phyloP scores from a whole-genome alignment of 495 filamentous ascomycete species.

The Saxophila tyrrhenica region DNA sequence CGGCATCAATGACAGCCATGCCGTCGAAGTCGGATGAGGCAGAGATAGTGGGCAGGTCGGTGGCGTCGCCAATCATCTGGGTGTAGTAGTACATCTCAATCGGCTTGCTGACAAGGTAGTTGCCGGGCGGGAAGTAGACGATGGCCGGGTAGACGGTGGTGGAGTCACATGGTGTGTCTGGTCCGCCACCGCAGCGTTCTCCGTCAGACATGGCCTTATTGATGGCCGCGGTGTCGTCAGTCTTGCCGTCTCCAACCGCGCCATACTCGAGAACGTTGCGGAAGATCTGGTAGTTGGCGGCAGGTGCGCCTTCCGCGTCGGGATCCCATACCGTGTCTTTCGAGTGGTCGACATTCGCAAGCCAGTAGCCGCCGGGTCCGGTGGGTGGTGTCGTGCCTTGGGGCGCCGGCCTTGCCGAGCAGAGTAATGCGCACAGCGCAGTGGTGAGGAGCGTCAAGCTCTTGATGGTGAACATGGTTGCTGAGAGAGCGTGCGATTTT shows the following conservation, averaged over 20 bases:
- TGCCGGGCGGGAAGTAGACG: conserved; percentile 51
- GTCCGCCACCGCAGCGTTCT: conserved; percentile 34
- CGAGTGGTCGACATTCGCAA: conserved; percentile 53
- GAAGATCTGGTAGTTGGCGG: conserved; percentile 28
- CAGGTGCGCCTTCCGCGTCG: conserved; percentile 16
- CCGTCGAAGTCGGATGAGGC: conserved; percentile 60
- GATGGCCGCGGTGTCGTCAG: conserved; percentile 45
- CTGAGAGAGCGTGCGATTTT: conserved; percentile 4
- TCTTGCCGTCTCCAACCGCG: conserved; percentile 34
- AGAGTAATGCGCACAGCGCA: conserved; percentile 18
- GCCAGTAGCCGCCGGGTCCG: conserved; percentile 51
- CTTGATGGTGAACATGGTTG: conserved; percentile 11
- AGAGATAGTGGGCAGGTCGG: conserved; percentile 63
- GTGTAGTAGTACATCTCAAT: conserved; percentile 58
- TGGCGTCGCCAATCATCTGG: conserved; percentile 54
- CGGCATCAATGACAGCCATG: conserved; percentile 81
- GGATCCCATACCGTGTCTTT: conserved; percentile 60
- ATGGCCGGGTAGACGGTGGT: conserved; percentile 37
- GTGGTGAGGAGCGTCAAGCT: conserved; percentile 9
- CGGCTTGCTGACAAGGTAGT: conserved; percentile 46
- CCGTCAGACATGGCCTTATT: conserved; percentile 38
- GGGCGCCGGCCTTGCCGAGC: conserved; percentile 3
- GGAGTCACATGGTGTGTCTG: conserved; percentile 35
- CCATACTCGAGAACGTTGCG: conserved; percentile 41
- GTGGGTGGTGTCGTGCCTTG: conserved; percentile 4